Conservation (phyloP, 768 basidiomycete species). For the Tylopilus vinaceipallidus region DNA sequence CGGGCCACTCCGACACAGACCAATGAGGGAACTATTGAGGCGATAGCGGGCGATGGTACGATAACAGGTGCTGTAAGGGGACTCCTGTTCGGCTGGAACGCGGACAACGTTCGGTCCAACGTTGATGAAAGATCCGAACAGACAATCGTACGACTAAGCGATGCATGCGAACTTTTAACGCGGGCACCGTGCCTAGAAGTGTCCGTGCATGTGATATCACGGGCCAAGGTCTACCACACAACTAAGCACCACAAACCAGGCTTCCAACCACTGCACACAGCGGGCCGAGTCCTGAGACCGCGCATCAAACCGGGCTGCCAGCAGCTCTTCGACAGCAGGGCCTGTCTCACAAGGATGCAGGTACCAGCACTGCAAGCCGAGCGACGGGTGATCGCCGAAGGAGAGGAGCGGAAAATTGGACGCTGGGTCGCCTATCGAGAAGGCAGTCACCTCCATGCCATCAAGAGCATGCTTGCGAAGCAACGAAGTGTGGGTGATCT, state of each 20-base stretch:
- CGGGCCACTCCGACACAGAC: constrained; percentile 21
- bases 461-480: constrained; percentile 51
- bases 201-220: constrained; percentile 7
- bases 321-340: constrained; percentile 63
- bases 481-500: constrained; percentile 56
- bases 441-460: constrained; percentile 46
- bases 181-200: neutral
- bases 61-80: neutral
- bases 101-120: neutral
- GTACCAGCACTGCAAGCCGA: constrained; percentile 77
- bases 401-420: constrained; percentile 75
- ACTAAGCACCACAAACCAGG: constrained; percentile 77
- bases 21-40: constrained; percentile 1
- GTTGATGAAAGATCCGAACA: constrained; percentile 6
- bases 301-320: constrained; percentile 40
- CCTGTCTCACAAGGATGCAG: constrained; percentile 85
- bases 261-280: constrained; percentile 51
- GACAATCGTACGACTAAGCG: neutral
- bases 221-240: constrained; percentile 54
- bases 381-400: constrained; percentile 82
- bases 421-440: constrained; percentile 48
- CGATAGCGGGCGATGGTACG: constrained; percentile 2
- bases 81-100: neutral
- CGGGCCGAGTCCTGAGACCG: constrained; percentile 14
- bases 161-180: neutral